These are phyloP conservation scores for Colletotrichum spinosum DNA, from an alignment of 2,329 filamentous ascomycete genomes.

Conservation along the genomic window DNA sequence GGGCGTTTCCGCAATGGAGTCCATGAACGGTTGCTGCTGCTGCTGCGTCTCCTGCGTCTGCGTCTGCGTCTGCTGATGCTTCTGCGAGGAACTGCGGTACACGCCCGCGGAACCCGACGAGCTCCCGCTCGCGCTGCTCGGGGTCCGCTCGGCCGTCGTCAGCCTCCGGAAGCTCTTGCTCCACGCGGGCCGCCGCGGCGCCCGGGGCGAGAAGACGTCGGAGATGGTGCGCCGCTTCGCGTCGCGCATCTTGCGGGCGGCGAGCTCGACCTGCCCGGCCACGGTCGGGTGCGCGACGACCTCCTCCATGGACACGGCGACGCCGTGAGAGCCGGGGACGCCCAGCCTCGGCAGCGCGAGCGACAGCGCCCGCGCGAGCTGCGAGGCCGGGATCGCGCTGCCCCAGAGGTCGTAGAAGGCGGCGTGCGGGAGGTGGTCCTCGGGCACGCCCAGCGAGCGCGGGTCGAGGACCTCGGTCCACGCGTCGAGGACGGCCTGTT, in stretches of 20 bases:
- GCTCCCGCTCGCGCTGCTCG: slow-evolving; percentile 23
- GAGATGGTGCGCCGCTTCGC: slow-evolving; percentile 32
- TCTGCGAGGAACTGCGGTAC: not conserved
- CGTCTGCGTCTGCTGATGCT: not conserved
- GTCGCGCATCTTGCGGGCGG: slow-evolving; percentile 45
- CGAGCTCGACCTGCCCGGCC: slow-evolving; percentile 59
- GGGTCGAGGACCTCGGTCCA: slow-evolving; percentile 60
- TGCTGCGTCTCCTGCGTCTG: not conserved
- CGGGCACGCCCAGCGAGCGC: slow-evolving; percentile 50
- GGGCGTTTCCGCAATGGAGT: slow-evolving; percentile 14
- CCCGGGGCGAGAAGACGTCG: slow-evolving; percentile 39
- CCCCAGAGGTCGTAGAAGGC: slow-evolving; percentile 65
- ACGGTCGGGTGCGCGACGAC: slow-evolving; percentile 63
- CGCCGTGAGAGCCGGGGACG: slow-evolving; percentile 50
- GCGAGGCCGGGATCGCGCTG: slow-evolving; percentile 60
- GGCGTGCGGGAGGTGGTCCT: slow-evolving; percentile 55
- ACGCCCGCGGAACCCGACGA: slow-evolving; percentile 19
- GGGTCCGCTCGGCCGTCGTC: slow-evolving; percentile 10
- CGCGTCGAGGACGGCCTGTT: slow-evolving; percentile 54
- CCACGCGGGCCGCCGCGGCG: slow-evolving; percentile 20
- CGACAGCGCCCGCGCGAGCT: slow-evolving; percentile 59
- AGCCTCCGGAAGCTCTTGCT: slow-evolving; percentile 29
- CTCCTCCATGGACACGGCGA: slow-evolving; percentile 59
- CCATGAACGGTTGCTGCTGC: slow-evolving; percentile 4
- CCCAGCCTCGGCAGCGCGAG: slow-evolving; percentile 51